Base-by-base conservation (phyloP, 495 filamentous ascomycete species). In the Friedmanniomyces simplex region DNA sequence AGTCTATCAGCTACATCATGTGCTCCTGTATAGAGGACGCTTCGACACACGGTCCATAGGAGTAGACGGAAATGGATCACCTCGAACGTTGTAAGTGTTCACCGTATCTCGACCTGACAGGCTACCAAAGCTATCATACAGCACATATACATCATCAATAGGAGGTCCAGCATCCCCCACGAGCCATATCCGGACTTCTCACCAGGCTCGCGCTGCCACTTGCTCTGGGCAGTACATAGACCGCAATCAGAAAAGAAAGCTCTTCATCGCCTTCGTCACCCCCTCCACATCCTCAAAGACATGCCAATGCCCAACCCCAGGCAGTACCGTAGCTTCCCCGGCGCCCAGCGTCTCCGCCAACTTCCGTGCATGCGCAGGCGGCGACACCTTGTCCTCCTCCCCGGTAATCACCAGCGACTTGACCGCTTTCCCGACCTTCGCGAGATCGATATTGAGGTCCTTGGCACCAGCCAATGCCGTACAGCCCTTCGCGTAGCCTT, bases 401-500 rank as follows among this genome's bases (percentile, higher is more conserved):
- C 76, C 75, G 7, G 73, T 73, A 13, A 77, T 55, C 50, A 78
- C 61, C 21, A 69, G 60, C 7, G 63, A 64, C 28, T 66, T 63
- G 12, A 64, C 60, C 0, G 51, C 50, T 46, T 52, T 41, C 12
- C 58, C 58, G 11, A 74, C 32, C 25, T 63, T 51, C 20, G 57
- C 39, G 16, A 73, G 47, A 37, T 66, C 63, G 28, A 74, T 54
- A 32, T 66, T 54, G 21, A 60, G 52, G 14, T 53, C 51, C 16
- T 65, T 68, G 6, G 72, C 68, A 7, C 69, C 60, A 26, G 76
- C 76, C 34, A 79, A 67, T 13, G 78, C 77, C 13, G 71, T 66
- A 52, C 77, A 80, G 0, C 70, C 76, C 59, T 80, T 82, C 0
- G 77, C 77, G 61, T 79, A 82, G 11, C 75, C 76, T 57, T 81